Percentiles rank a stretch among this genome's conserved stretches.
Evolutionary conservation across 768 basidiomycete genomes (phyloP).

Genomic region (Termitomyces sp.): DNA sequence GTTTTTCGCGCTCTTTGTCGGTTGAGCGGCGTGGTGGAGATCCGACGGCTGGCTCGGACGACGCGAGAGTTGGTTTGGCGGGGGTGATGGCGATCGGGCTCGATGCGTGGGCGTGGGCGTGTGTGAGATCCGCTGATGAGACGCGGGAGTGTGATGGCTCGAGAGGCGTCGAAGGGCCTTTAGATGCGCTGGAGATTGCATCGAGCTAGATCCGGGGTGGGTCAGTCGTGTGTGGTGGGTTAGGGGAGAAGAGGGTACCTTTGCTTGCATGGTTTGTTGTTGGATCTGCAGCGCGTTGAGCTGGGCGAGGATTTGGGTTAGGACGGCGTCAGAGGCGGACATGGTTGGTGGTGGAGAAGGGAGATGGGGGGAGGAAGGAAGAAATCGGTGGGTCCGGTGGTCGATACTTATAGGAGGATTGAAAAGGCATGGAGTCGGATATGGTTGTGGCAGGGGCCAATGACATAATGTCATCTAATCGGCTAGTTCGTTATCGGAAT

Average conservation of each 20-base stretch:
- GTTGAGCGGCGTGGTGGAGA: slow-evolving; percentile 23
- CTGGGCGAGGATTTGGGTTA: slow-evolving; percentile 72
- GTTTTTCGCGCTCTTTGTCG: slow-evolving; percentile 71
- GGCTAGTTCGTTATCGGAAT: no score
- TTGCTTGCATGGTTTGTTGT: slow-evolving; percentile 77
- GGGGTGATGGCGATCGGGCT: not conserved
- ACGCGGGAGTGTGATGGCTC: slow-evolving; percentile 29
- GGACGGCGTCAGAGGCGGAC: slow-evolving; percentile 53
- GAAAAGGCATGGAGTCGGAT: no score
- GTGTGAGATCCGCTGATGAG: slow-evolving; percentile 12
- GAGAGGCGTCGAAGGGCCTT: slow-evolving; percentile 23
- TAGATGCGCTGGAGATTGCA: slow-evolving; percentile 30
- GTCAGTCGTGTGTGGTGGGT: not conserved
- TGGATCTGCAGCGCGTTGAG: slow-evolving; percentile 69
- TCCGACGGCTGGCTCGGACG: slow-evolving; percentile 24
- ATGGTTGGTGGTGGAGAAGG: slow-evolving; percentile 19
- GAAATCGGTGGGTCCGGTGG: no score
- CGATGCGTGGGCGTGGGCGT: no score
- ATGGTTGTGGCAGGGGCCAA: no score
- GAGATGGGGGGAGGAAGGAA: no score
- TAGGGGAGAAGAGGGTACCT: slow-evolving; percentile 48
- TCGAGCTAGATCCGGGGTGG: slow-evolving; percentile 45
- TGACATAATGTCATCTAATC: no score
- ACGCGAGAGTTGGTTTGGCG: slow-evolving; percentile 24
- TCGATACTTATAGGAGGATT: no score